These are phyloP conservation scores for Tetracladium setigerum DNA, from an alignment of 495 filamentous ascomycete species.

Conservation along the genomic window DNA sequence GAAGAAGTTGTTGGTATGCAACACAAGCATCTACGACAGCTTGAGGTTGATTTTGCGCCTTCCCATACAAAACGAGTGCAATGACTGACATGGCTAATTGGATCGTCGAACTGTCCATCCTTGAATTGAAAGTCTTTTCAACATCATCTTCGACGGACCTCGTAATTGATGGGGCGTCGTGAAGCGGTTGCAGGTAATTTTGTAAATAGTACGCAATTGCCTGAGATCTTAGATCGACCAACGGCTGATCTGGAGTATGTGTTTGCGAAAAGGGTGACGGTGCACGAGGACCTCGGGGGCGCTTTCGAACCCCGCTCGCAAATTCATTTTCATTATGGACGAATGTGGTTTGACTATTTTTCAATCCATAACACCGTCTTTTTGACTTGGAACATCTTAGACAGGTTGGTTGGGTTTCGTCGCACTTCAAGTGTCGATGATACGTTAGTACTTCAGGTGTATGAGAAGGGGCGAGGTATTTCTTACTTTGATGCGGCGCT, in stretches of 20 bases:
- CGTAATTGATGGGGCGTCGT: slow-evolving; percentile 5
- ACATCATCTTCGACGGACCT: slow-evolving; percentile 7
- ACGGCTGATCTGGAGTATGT: slow-evolving; percentile 11
- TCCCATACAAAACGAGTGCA: slow-evolving; percentile 21
- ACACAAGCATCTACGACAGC: slow-evolving; percentile 17
- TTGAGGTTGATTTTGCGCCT: slow-evolving; percentile 16
- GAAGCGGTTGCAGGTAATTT: slow-evolving; percentile 10
- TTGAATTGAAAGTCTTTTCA: slow-evolving; percentile 1
- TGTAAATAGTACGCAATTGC: slow-evolving; percentile 20
- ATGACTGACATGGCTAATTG: slow-evolving; percentile 22
- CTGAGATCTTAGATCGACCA: slow-evolving; percentile 15
- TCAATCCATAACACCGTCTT: slow-evolving; percentile 12
- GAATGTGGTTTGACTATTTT: not conserved
- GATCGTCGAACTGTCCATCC: slow-evolving; percentile 12
- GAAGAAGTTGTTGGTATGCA: slow-evolving; percentile 16
- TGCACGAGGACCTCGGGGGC: slow-evolving; percentile 27
- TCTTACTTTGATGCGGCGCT: slow-evolving; percentile 22
- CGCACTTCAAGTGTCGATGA: slow-evolving; percentile 16
- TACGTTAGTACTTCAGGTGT: not conserved
- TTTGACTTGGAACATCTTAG: slow-evolving; percentile 20
- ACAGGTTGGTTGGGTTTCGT: slow-evolving; percentile 20
- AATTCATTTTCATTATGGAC: slow-evolving; percentile 24
- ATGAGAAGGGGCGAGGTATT: not conserved
- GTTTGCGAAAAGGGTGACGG: not conserved
- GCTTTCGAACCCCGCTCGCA: slow-evolving; percentile 23